Evolutionary conservation across 345 rosid species (phyloP), one percentile per base, ranked within the genome.

Genomic region (Ailanthus altissimus): DNA sequence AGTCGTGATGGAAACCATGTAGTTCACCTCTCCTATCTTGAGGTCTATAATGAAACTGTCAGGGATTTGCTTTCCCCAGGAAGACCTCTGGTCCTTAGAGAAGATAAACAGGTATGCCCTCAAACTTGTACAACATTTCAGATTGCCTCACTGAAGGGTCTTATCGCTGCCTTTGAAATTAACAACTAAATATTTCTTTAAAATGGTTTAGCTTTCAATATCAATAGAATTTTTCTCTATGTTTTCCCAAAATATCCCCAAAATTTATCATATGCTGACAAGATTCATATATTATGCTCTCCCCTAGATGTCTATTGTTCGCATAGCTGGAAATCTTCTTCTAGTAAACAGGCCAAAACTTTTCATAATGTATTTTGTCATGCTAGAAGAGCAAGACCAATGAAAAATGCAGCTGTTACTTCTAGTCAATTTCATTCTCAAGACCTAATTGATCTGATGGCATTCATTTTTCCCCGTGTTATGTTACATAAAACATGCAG

Each of bases 51-150:
- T 36, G 98, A 94, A 88, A 89, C 94, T 21, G 95, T 94, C 40
- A 79, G 97, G 81, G 98, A 94, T 82, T 88, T 94, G 91, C 93
- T 94, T 72, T 90, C 98, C 43, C 98, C 98, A 7, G 98, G 97
- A 85, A 90, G 98, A 64, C 98, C 98, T 77, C 91, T 94, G 50
- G 86, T 93, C 50, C 97, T 94, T 45, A 89, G 98, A 75, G 98
- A 94, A 88, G 98, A 94, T 79, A 93, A 90, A 61, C 97, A 94
- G 92, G 98, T 94, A 56, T 58, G 59, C 69, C 73, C 45, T 73
- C 43, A 12, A 26, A 65, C 28, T 72, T 72, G 6, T 21, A 54
- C 66, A 12, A 67, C 20, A 67, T 47, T 64, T 38, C 18, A 42
- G 53, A 40, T 43, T 66, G 20, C n/a, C 28, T 21, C 18, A 36